Percentiles rank a stretch among this genome's conserved stretches.
Evolutionary conservation across 768 basidiomycete species (phyloP).

Genomic region (Mycena maculata): DNA sequence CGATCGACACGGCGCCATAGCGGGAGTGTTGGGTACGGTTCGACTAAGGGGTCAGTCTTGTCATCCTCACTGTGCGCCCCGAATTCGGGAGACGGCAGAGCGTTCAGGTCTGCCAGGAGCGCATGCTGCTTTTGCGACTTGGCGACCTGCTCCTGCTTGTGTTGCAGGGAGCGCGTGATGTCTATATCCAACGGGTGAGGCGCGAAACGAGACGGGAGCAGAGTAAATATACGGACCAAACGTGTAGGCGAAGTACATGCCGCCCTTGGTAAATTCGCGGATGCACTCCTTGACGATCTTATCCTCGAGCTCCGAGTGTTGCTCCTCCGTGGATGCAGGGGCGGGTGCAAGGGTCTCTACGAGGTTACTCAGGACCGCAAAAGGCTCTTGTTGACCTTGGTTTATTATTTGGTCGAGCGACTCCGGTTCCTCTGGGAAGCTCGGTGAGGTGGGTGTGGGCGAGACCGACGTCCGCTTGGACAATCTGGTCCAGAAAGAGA

Average conservation of each 20-base stretch:
- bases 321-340: constrained; percentile 72
- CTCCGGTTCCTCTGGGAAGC: constrained; percentile 30
- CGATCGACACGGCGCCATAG: constrained; percentile 92
- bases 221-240: constrained; percentile 68
- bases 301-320: constrained; percentile 79
- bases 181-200: constrained; percentile 56
- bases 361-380: constrained; percentile 66
- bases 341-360: constrained; percentile 70
- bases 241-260: constrained; percentile 90
- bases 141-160: constrained; percentile 75
- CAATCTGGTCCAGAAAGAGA: constrained; percentile 81
- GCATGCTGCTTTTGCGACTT: constrained; percentile 69
- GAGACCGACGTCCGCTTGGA: constrained; percentile 58
- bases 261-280: constrained; percentile 81
- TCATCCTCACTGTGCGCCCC: constrained; percentile 40
- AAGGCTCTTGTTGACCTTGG: constrained; percentile 58
- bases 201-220: background rate
- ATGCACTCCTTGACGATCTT: constrained; percentile 87
- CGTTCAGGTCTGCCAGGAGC: constrained; percentile 72
- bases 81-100: constrained; percentile 51
- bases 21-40: constrained; percentile 83
- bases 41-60: constrained; percentile 66
- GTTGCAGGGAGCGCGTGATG: constrained; percentile 84
- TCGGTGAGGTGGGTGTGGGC: constrained; percentile 17
- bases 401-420: constrained; percentile 59